Evolutionary conservation across 2,329 filamentous ascomycete genomes (phyloP).

Genomic region (Scortechinia acanthostroma): DNA sequence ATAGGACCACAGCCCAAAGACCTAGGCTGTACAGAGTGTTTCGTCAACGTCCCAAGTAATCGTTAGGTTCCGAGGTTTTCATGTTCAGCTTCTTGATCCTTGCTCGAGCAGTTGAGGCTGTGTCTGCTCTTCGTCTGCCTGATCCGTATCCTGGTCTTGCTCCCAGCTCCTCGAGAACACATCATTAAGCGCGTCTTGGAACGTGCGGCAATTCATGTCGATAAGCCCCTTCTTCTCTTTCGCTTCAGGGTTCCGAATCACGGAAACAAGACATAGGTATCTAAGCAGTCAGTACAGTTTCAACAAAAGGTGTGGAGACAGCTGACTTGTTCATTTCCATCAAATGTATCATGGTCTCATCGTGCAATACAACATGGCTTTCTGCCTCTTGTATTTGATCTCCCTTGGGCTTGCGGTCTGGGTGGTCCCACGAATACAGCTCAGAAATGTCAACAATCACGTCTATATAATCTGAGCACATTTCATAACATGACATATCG

Average conservation of each 20-base stretch:
- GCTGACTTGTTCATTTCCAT: constrained; percentile 61
- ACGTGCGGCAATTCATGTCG: constrained; percentile 59
- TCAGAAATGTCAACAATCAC: constrained; percentile 96
- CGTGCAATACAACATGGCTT: constrained; percentile 54
- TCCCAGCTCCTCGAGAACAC: constrained; percentile 46
- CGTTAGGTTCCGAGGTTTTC: no score
- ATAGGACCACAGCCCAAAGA: no score
- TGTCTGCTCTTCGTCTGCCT: no score
- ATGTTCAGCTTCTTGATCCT: neutral
- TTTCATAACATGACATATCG: constrained; percentile 93
- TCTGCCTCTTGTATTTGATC: constrained; percentile 45
- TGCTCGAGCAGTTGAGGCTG: no score
- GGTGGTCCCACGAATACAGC: constrained; percentile 63
- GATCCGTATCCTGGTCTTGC: constrained; percentile 21
- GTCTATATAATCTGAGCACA: constrained; percentile 97
- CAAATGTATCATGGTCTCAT: constrained; percentile 54
- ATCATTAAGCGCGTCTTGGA: constrained; percentile 53
- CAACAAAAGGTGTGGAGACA: neutral
- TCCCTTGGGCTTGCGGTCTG: constrained; percentile 18
- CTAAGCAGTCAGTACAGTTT: constrained; percentile 21
- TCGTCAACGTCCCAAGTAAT: no score
- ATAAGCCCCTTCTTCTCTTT: constrained; percentile 57
- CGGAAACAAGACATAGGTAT: constrained; percentile 55
- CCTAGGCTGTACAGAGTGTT: no score
- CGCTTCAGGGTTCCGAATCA: constrained; percentile 58